A percentile compares a stretch with the other conserved stretches of the same genome.
phyloP scores from a whole-genome alignment of 2,329 filamentous ascomycete species.

The Cytospora leucostoma region DNA sequence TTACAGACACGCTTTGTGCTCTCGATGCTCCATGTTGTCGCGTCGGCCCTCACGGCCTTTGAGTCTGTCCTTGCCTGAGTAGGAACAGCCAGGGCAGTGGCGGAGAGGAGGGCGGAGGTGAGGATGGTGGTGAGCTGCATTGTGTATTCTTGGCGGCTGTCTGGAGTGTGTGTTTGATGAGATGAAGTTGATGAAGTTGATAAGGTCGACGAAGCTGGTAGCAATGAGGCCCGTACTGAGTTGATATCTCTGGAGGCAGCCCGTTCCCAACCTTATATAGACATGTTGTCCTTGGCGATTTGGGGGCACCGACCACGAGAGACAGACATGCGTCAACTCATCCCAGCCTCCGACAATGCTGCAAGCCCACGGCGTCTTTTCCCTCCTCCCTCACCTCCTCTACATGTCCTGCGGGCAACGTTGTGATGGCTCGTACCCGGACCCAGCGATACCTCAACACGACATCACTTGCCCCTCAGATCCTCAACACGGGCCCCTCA shows the following conservation, averaged over 20 bases:
- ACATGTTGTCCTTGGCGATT: conserved; percentile 2
- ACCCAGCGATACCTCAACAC: conserved; percentile 4
- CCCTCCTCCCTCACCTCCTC: conserved; percentile 4
- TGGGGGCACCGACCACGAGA: background rate
- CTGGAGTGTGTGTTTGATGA: background rate
- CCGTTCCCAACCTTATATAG: conserved; percentile 17
- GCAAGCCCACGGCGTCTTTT: conserved; percentile 6
- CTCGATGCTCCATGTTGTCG: conserved; percentile 43
- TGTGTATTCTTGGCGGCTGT: conserved; percentile 27
- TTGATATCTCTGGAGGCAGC: background rate
- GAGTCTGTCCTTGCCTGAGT: conserved; percentile 30
- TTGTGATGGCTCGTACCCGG: conserved; percentile 20
- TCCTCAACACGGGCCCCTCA: conserved; percentile 8
- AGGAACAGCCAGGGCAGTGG: conserved; percentile 33
- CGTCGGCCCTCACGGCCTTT: conserved; percentile 35
- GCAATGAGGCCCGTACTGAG: background rate
- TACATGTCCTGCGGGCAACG: conserved; percentile 1
- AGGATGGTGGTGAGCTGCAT: conserved; percentile 41
- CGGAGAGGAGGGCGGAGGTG: conserved; percentile 34
- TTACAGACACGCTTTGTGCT: conserved; percentile 43
- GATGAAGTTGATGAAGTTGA: background rate
- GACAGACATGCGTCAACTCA: conserved; percentile 15
- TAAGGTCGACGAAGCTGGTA: background rate
- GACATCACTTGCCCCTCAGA: background rate
- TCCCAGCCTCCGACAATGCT: background rate